Evolutionary conservation across 352 stramenopile species (phyloP).

Genomic region (Phytophthora multivora): DNA sequence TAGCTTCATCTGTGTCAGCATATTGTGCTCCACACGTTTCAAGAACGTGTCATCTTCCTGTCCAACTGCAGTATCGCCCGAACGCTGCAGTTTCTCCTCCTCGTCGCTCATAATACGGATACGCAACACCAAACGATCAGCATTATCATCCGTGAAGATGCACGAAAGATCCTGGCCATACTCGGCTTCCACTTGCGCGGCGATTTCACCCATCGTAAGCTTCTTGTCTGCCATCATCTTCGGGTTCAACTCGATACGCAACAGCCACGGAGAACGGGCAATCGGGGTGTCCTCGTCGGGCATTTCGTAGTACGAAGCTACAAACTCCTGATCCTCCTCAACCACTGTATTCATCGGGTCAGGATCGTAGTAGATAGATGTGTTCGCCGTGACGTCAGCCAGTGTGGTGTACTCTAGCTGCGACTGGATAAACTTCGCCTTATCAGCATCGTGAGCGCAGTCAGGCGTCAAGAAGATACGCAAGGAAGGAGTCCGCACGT

Average conservation of each 20-base stretch:
- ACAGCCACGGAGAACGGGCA: conserved; percentile 95
- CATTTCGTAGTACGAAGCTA: conserved; percentile 98
- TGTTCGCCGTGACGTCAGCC: conserved; percentile 95
- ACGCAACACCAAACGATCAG: conserved; percentile 96
- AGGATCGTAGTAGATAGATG: conserved; percentile 99
- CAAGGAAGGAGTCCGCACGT: conserved; percentile 96
- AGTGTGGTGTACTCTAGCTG: conserved; percentile 98
- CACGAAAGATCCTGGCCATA: conserved; percentile 96
- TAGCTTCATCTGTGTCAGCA: conserved; percentile 97
- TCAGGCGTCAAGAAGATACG: conserved; percentile 95
- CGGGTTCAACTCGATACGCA: conserved; percentile 98
- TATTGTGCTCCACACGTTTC: conserved; percentile 98
- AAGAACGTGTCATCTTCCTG: conserved; percentile 96
- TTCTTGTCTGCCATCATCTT: conserved; percentile 98
- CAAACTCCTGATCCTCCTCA: conserved; percentile 96
- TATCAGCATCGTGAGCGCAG: conserved; percentile 84
- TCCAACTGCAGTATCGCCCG: conserved; percentile 83
- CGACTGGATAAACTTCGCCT: conserved; percentile 92
- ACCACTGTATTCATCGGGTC: conserved; percentile 97
- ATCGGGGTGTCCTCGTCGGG: conserved; percentile 96
- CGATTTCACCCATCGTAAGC: conserved; percentile 97
- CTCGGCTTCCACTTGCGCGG: conserved; percentile 94
- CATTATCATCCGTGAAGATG: conserved; percentile 98
- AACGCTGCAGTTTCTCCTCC: conserved; percentile 85
- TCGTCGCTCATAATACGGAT: conserved; percentile 97